Percentiles rank a stretch among this genome's conserved stretches.
These are phyloP conservation scores for Metarhizium robertsii DNA, from an alignment of 2,329 filamentous ascomycete species.

Conservation along the genomic window DNA sequence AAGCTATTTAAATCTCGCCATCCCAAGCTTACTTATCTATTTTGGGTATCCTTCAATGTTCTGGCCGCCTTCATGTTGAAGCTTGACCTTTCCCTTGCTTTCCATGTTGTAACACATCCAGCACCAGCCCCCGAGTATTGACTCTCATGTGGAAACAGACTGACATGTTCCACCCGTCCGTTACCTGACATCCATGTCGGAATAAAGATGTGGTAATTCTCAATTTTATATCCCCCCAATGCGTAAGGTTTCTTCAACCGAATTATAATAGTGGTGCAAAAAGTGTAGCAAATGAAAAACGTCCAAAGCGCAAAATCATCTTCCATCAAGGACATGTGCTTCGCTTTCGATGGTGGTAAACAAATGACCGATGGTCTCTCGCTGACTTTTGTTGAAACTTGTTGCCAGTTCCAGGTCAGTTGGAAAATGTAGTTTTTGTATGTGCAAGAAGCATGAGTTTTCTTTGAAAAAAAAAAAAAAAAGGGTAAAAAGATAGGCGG, in stretches of 20 bases:
- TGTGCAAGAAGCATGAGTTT: constrained; percentile 2
- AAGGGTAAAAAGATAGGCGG: neutral
- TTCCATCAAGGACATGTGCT: neutral
- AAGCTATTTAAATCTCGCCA: neutral
- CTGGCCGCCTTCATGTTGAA: neutral
- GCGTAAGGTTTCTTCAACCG: neutral
- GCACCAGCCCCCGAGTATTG: neutral
- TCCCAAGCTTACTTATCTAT: neutral
- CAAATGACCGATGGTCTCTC: neutral
- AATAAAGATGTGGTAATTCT: constrained; percentile 2
- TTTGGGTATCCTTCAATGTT: neutral
- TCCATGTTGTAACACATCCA: neutral
- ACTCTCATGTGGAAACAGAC: neutral
- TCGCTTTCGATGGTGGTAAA: neutral
- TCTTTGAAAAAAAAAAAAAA: constrained; percentile 7
- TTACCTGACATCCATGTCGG: neutral
- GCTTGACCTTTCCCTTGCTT: neutral
- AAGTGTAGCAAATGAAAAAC: neutral
- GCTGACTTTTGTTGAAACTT: neutral
- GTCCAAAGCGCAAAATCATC: neutral
- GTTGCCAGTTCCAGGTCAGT: neutral
- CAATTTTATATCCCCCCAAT: neutral
- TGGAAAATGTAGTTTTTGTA: neutral
- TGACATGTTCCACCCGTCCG: neutral
- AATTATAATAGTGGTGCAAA: neutral